A percentile compares a stretch with the other conserved stretches of the same genome.
phyloP scores from a whole-genome alignment of 2,329 filamentous ascomycete species.

The Penicillium sp. region DNA sequence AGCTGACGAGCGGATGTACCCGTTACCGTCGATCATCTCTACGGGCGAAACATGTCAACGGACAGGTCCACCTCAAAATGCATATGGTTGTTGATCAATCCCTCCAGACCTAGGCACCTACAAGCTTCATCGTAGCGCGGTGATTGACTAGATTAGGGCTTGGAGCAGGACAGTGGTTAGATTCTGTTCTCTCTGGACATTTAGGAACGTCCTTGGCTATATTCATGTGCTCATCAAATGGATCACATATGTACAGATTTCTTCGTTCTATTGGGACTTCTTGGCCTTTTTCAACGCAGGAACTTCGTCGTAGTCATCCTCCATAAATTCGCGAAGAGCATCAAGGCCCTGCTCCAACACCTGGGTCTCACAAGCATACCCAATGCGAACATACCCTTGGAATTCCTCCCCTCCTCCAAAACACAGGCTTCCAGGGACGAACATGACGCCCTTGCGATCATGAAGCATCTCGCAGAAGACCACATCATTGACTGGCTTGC shows the following conservation, averaged over 20 bases:
- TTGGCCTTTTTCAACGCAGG: conserved; percentile 25
- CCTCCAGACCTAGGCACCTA: no score
- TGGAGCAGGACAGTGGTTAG: no score
- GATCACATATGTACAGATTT: no score
- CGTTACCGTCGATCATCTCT: background rate
- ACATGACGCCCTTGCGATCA: conserved; percentile 63
- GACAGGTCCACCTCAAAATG: no score
- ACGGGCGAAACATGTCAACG: no score
- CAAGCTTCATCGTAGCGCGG: no score
- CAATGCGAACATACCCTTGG: conserved; percentile 68
- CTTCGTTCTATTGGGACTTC: conserved; percentile 3
- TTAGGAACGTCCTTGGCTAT: no score
- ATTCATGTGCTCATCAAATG: no score
- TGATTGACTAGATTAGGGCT: no score
- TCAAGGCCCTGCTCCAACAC: conserved; percentile 62
- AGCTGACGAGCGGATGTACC: no score
- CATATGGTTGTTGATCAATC: no score
- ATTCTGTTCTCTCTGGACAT: no score
- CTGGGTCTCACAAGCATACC: conserved; percentile 66
- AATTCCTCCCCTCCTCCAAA: conserved; percentile 65
- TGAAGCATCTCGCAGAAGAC: conserved; percentile 64
- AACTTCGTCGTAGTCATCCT: conserved; percentile 51
- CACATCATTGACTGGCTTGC: conserved; percentile 63
- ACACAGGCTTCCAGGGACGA: conserved; percentile 66
- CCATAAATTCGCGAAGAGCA: conserved; percentile 49